Evolutionary conservation across 495 filamentous ascomycete species (phyloP).

Genomic region (Lasiosphaeria ovina): DNA sequence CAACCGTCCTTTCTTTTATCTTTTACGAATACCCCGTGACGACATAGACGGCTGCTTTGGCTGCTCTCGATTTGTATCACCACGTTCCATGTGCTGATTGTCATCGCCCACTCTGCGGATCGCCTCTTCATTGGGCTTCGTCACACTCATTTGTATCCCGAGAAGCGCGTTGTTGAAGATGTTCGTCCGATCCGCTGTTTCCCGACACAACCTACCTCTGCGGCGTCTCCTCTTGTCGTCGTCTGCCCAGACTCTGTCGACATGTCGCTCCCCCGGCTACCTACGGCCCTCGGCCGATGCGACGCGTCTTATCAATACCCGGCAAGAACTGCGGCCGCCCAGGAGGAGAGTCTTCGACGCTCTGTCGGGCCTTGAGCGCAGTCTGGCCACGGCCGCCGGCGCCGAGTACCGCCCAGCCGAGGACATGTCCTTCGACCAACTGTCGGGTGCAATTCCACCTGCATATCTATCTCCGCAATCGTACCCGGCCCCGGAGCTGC

Average conservation of each 20-base stretch:
- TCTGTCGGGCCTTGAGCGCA: slow-evolving; percentile 35
- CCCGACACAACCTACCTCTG: slow-evolving; percentile 20
- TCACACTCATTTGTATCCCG: slow-evolving; percentile 6
- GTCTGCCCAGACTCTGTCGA: slow-evolving; percentile 5
- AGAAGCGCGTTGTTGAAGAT: slow-evolving; percentile 17
- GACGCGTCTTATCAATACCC: slow-evolving; percentile 22
- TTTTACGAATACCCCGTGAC: no score
- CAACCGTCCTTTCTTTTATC: neutral
- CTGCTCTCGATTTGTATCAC: neutral
- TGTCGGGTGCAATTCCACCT: slow-evolving; percentile 15
- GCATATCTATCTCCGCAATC: slow-evolving; percentile 13
- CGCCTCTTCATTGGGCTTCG: slow-evolving; percentile 1
- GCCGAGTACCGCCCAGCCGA: slow-evolving; percentile 32
- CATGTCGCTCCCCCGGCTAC: slow-evolving; percentile 13
- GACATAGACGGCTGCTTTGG: neutral
- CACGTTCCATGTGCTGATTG: slow-evolving; percentile 22
- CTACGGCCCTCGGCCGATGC: slow-evolving; percentile 5
- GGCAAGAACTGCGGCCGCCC: slow-evolving; percentile 28
- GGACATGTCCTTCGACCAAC: slow-evolving; percentile 35
- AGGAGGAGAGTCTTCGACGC: slow-evolving; percentile 33
- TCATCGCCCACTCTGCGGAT: neutral
- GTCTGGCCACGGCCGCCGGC: slow-evolving; percentile 46
- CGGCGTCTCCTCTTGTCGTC: slow-evolving; percentile 20
- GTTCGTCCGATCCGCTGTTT: slow-evolving; percentile 26
- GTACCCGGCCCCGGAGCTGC: slow-evolving; percentile 33